phyloP scores from a whole-genome alignment of 139 green algal species.

The Chlorella sorokiniana region DNA sequence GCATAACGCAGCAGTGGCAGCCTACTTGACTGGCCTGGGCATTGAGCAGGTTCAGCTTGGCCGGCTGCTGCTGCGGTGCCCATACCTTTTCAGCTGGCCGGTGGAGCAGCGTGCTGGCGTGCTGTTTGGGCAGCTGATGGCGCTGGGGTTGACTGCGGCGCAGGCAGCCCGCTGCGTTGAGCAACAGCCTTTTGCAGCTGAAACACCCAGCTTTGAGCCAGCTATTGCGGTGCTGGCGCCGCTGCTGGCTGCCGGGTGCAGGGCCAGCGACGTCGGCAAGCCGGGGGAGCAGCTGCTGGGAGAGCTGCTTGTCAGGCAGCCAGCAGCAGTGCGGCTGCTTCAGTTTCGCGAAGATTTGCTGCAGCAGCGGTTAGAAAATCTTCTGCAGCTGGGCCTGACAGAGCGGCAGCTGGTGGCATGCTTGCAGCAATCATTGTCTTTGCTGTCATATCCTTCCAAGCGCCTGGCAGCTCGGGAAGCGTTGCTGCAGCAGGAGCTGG shows the following conservation, averaged over 20 bases:
- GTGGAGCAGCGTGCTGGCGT: background rate
- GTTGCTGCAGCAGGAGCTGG: constrained; percentile 16
- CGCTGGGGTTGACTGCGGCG: background rate
- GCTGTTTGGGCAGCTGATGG: constrained; percentile 18
- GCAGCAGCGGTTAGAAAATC: background rate
- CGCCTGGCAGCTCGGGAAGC: background rate
- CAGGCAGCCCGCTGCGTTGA: constrained; percentile 13
- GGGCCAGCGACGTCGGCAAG: background rate
- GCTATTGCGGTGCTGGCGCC: background rate
- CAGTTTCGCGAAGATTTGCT: background rate
- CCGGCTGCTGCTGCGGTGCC: background rate
- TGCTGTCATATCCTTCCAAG: background rate
- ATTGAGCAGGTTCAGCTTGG: background rate
- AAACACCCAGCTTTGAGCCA: background rate
- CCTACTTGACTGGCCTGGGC: background rate
- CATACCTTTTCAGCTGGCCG: constrained; percentile 4
- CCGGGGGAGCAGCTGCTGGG: constrained; percentile 2
- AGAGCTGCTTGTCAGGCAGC: background rate
- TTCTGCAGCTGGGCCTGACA: background rate
- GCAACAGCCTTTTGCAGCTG: background rate
- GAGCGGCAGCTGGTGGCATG: background rate
- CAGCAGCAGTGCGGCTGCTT: background rate
- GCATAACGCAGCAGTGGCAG: background rate
- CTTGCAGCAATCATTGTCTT: background rate
- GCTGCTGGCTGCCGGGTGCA: background rate